Conservation (phyloP, 148 eudicot species). For the Chenopodium album region DNA sequence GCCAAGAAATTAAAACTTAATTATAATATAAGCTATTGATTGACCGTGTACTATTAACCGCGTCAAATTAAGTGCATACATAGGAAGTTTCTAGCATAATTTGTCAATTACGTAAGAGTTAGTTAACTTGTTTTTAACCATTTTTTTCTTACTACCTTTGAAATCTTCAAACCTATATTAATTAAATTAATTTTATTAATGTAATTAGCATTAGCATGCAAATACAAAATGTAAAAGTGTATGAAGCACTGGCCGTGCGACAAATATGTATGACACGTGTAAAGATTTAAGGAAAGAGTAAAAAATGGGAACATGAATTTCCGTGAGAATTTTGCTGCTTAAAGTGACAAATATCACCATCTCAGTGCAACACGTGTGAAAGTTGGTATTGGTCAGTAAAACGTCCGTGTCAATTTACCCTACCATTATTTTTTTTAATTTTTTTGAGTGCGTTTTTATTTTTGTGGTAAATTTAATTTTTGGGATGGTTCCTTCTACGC, state of each 20-base stretch:
- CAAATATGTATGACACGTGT: background rate
- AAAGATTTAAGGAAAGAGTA: background rate
- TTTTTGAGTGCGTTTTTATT: no score
- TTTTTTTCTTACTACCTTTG: background rate
- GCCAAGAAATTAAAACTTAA: background rate
- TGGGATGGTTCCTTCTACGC: background rate
- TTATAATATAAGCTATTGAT: no score
- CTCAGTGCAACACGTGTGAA: conserved; percentile 8
- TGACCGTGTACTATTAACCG: background rate
- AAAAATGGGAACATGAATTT: background rate
- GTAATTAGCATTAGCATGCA: background rate
- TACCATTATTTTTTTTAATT: no score
- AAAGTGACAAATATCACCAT: conserved; percentile 3
- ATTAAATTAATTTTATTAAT: background rate
- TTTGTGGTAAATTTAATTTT: background rate
- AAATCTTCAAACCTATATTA: background rate
- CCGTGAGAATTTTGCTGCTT: background rate
- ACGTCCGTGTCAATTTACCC: conserved; percentile 10
- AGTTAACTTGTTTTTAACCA: conserved; percentile 2
- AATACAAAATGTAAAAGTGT: no score
- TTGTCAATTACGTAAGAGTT: conserved; percentile 1
- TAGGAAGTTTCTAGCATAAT: conserved; percentile 2
- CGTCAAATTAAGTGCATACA: background rate
- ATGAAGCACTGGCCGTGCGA: background rate
- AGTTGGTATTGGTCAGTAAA: conserved; percentile 16